Evolutionary conservation across 179 eudicot species (phyloP), one percentile per base, ranked within the genome.

Genomic region (Drosera spatulata): DNA sequence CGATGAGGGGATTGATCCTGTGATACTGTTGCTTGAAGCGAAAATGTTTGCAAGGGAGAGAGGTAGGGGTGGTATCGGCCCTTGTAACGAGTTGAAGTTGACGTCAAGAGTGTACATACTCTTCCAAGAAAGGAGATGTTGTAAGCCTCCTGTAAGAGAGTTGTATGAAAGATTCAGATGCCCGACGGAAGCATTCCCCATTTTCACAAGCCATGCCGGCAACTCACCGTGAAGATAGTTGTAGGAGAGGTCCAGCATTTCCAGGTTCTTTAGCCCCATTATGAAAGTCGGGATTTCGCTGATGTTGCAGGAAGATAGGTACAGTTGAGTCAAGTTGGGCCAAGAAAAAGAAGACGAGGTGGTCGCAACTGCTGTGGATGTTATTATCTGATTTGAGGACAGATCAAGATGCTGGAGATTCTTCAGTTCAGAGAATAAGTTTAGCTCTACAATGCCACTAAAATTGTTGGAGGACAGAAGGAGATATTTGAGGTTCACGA

Each of bases 151-250:
- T 15, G 68, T 65, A 33, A 71, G 38, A 44, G 13, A 67, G 56
- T 74, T 73, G 47, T 62, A 60, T 7, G 78, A 73, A 43, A 76
- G 65, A 53, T 71, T 65, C 7, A 78, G 9, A 57, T 50, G 56
- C 7, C 10, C 2, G 39, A 69, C 7, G 6, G 7, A 37, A 15
- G 10, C 48, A 4, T 46, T 63, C 33, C 74, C 49, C 39, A 54
- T 48, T 38, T 60, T 15, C 6, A 39, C 7, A 10, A 61, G 5
- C 77, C 75, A 73, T 2, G 52, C 10, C 5, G 80, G 77, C 6
- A 69, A 22, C 33, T 22, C 33, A 22, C 33, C 33, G 33, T 22
- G 33, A 22, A 22, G 33, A 22, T 22, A 22, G 33, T 22, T 22
- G 33, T 22, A 22, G 33, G 33, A 22, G 33, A 22, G 33, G 33